Conservation (phyloP, 2,329 filamentous ascomycete genomes). For the Calonectria leucothoes region DNA sequence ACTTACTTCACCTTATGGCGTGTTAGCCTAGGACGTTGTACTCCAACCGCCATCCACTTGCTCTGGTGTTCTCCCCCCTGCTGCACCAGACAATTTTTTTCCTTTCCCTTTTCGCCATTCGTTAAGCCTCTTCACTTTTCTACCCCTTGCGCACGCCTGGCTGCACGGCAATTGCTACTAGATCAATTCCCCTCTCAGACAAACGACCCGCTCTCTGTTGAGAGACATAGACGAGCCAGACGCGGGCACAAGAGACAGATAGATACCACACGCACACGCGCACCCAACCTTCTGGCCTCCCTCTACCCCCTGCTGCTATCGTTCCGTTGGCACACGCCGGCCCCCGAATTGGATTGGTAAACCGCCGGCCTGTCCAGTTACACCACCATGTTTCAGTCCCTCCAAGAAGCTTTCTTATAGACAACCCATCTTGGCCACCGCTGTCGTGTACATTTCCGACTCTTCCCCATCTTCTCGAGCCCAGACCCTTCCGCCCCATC, state of each 20-base stretch:
- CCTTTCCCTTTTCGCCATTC: background rate
- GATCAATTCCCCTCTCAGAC: background rate
- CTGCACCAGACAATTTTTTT: background rate
- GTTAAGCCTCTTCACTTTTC: background rate
- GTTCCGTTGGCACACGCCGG: conserved; percentile 26
- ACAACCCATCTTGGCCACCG: conserved; percentile 14
- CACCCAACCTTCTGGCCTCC: background rate
- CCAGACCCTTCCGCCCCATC: conserved; percentile 12
- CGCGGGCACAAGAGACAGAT: conserved; percentile 4
- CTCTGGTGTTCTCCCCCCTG: background rate
- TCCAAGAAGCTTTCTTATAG: conserved; percentile 41
- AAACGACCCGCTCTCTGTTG: conserved; percentile 16
- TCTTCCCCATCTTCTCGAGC: conserved; percentile 14
- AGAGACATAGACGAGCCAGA: conserved; percentile 17
- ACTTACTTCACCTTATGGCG: background rate
- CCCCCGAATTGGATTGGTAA: conserved; percentile 41
- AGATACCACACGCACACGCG: conserved; percentile 1
- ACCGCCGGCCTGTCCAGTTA: conserved; percentile 45
- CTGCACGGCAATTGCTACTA: conserved; percentile 18
- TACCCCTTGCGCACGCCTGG: background rate
- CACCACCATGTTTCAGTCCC: conserved; percentile 52
- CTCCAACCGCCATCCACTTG: background rate
- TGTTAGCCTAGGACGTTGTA: background rate
- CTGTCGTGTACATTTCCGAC: conserved; percentile 11
- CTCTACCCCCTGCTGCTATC: conserved; percentile 3